These are phyloP conservation scores for Pestalotiopsis fici DNA, from an alignment of 2,329 filamentous ascomycete genomes.

Conservation along the genomic window DNA sequence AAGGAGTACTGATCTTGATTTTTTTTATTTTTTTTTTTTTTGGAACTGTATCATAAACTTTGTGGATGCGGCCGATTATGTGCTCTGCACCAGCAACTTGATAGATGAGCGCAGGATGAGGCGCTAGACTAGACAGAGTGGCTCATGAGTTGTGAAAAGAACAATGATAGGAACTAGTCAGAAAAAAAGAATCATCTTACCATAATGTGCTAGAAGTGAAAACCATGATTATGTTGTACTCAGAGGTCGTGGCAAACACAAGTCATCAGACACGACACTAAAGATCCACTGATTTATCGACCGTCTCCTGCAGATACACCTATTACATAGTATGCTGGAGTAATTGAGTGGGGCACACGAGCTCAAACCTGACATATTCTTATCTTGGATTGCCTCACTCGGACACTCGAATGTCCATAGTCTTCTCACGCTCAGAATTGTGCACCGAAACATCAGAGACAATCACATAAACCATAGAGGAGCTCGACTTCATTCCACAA, in stretches of 20 bases:
- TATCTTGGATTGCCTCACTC: not conserved
- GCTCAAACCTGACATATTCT: not conserved
- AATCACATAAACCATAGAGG: not conserved
- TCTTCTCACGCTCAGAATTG: not conserved
- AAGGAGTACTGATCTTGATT: not conserved
- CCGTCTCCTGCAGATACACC: not conserved
- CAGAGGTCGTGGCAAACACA: not conserved
- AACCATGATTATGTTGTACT: not conserved
- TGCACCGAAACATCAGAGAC: not conserved
- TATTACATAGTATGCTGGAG: not conserved
- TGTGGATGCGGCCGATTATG: not conserved
- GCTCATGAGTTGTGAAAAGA: not conserved
- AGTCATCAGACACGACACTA: not conserved
- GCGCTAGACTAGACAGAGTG: not conserved
- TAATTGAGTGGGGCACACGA: not conserved
- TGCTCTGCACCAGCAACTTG: not conserved
- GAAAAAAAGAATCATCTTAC: not conserved
- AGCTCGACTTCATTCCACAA: not conserved
- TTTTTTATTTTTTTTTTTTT: not conserved
- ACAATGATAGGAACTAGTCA: not conserved
- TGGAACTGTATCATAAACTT: not conserved
- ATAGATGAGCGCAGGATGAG: not conserved
- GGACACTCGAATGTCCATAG: not conserved
- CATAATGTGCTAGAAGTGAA: not conserved
- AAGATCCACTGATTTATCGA: not conserved